Conservation (phyloP, 768 basidiomycete species). For the Boletus speciosus region DNA sequence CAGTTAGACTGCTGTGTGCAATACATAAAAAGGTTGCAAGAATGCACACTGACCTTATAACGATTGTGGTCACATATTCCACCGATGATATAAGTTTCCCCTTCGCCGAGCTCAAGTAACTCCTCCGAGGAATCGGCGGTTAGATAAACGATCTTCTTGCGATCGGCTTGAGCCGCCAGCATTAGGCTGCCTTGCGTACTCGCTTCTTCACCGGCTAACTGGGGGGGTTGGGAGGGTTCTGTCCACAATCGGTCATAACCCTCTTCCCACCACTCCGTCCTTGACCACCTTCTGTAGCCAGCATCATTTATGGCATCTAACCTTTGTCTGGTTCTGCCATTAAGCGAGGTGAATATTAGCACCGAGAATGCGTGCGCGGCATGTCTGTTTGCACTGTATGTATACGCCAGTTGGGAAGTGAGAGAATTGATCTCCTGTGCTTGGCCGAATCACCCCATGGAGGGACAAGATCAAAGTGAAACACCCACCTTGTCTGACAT, state of each 20-base stretch:
- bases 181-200: background rate
- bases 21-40: background rate
- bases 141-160: constrained; percentile 75
- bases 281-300: constrained; percentile 74
- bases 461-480: constrained; percentile 11
- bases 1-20: constrained; percentile 10
- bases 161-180: constrained; percentile 22
- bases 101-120: constrained; percentile 73
- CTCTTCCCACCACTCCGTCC: constrained; percentile 80
- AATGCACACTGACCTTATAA: constrained; percentile 62
- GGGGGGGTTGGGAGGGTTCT: constrained; percentile 6
- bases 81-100: constrained; percentile 91
- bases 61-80: constrained; percentile 96
- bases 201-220: background rate
- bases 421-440: constrained; percentile 86
- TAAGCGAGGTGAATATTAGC: constrained; percentile 77
- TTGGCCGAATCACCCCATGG: constrained; percentile 10
- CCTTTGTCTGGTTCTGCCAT: constrained; percentile 62
- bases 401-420: constrained; percentile 85
- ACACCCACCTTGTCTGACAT: constrained; percentile 87
- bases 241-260: constrained; percentile 71
- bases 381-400: constrained; percentile 82
- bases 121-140: constrained; percentile 92
- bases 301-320: constrained; percentile 64
- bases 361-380: constrained; percentile 65